Base-by-base conservation (phyloP, 257 asterid species). In the Linderniella brevidens region DNA sequence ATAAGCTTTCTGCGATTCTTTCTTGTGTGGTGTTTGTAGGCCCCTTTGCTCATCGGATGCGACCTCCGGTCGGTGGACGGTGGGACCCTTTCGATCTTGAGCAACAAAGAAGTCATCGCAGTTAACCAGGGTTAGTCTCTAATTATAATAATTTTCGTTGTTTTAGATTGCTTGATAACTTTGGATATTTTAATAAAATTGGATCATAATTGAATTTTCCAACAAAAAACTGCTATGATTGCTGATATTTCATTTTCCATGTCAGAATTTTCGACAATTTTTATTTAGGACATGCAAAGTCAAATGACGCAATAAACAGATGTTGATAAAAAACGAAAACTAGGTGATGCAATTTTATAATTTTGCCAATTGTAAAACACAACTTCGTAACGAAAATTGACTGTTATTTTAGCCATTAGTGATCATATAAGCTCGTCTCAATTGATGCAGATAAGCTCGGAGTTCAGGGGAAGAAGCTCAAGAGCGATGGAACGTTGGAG, bases 31-130 rank as follows among this genome's bases (percentile, higher is more conserved):
- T 36, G 54, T 29, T 55, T 52, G 54, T 61, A 88, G 98, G 96
- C 98, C 37, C 98, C 98, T 52, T 67, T 90, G 44, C 52, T 90
- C 35, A 77, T 90, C 18, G 98, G 98, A 38, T 90, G 98, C 44
- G 96, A 90, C 57, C 19, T 90, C 42, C 75, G 98, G 50, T 74
- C 88, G 7, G 56, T 81, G 64, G 68, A 79, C 69, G 54, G 13
- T 37, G 56, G 11, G 47, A 65, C 96, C 11, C 38, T 55, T 10
- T 58, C 40, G 13, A 48, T 85, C 39, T 66, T 90, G 12, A 73
- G 86, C 62, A 90, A 90, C 29, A 46, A 52, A 44, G 96, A 90
- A 54, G 98, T 81, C 13, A 85, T 90, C 54, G 92, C 78, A 18
- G 86, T 90, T 16, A 90, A 79, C 73, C 96, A 90, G 62, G 97